Base-by-base conservation (phyloP, 2,329 filamentous ascomycete genomes). In the Verticillium nonalfalfae region DNA sequence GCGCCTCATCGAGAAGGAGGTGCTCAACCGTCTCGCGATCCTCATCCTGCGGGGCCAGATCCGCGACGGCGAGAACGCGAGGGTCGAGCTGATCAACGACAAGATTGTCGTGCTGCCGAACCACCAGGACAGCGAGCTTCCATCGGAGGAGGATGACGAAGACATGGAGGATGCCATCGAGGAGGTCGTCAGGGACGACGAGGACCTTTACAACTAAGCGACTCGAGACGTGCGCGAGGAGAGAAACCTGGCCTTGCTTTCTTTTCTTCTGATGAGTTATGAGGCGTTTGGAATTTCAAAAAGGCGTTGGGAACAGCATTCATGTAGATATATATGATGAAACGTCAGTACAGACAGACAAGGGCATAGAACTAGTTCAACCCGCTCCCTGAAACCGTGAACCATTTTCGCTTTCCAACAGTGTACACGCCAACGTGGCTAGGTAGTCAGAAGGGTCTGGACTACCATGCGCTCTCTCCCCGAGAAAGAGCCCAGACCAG, bases 1-100 rank as follows among this genome's bases (percentile, higher is more conserved):
- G 18, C 85, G 95, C 59, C 85, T 99, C 63, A 97, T 99, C 68
- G 95, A 99, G 80, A 95, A 95, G 78, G 95, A 99, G 76, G 92
- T 99, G 2, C 86, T 99, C 70, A 99, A 99, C 77, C 88, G 89
- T 58, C 80, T 99, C 65, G 95, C 95, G 1, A 90, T 99, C 50
- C 84, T 98, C 65, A 96, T 99, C 65, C 82, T 99, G 31, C 86
- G 93, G 65, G 92, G 92, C 65, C 87, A 85, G 60, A 88, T 99
- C 73, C 86, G 84, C 68, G 94, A 99, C 67, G 93, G 93, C 54
- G 95, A 99, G 78, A 78, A 76, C 1, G 95, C 95, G 1, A 81
- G 85, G 33, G 91, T 98, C 31, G 87, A 91, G 56, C 81, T 98
- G 63, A 84, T 89, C 35, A 86, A 92, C 65, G 90, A 91, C 56